These are phyloP conservation scores for Torulaspora microellipsoides DNA, from an alignment of 805 yeast genomes.

Conservation along the genomic window DNA sequence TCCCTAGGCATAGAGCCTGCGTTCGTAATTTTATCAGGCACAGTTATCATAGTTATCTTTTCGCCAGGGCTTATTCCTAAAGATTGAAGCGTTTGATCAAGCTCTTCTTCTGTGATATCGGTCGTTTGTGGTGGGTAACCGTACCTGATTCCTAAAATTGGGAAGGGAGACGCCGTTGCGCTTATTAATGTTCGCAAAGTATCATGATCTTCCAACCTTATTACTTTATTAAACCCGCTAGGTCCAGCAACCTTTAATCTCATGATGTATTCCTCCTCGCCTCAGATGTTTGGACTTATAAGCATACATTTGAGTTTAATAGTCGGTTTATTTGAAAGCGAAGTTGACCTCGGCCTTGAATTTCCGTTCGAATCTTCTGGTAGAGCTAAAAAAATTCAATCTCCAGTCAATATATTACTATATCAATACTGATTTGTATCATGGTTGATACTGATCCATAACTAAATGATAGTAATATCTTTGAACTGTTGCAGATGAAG, in stretches of 20 bases:
- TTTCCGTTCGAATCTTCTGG: background rate
- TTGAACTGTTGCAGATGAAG: background rate
- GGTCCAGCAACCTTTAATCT: conserved; percentile 36
- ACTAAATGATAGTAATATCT: background rate
- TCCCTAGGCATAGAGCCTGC: conserved; percentile 2
- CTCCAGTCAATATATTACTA: too few relatives aligned
- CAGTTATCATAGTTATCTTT: conserved; percentile 37
- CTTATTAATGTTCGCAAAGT: conserved; percentile 34
- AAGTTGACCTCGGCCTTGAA: background rate
- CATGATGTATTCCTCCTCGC: conserved; percentile 24
- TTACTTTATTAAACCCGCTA: conserved; percentile 29
- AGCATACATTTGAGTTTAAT: too few relatives aligned
- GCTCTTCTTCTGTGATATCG: conserved; percentile 25
- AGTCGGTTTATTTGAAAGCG: background rate
- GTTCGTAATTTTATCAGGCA: conserved; percentile 8
- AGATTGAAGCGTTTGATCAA: conserved; percentile 30
- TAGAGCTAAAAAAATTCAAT: background rate
- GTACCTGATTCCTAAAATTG: conserved; percentile 33
- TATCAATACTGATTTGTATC: too few relatives aligned
- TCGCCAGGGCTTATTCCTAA: conserved; percentile 57
- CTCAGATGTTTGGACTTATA: too few relatives aligned
- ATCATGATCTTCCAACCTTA: conserved; percentile 38
- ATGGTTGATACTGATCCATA: too few relatives aligned
- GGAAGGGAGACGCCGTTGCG: conserved; percentile 10
- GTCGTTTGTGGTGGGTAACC: conserved; percentile 62